A percentile compares a stretch with the other conserved stretches of the same genome.
Evolutionary conservation across 2,329 filamentous ascomycete genomes (phyloP).

Genomic region (Aspergillus tubingensis): DNA sequence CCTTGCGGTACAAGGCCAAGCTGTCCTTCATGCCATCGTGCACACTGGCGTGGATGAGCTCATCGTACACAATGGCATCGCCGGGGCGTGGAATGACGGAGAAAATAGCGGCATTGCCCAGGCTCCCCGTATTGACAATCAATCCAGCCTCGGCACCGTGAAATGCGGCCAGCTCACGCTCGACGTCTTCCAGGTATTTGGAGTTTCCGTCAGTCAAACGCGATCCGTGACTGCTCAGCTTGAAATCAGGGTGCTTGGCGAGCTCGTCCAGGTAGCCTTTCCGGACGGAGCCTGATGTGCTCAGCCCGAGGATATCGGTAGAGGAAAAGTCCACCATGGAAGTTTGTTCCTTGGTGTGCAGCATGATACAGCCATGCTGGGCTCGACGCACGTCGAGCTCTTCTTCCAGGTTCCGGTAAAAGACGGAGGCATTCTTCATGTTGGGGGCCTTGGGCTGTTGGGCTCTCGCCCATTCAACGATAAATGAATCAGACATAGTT

Average conservation of each 20-base stretch:
- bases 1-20: conserved; percentile 44
- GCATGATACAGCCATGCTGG: neutral
- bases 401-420: neutral
- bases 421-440: neutral
- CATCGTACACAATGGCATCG: conserved; percentile 64
- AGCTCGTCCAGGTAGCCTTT: conserved; percentile 13
- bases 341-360: neutral
- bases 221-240: conserved; percentile 7
- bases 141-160: conserved; percentile 54
- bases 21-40: conserved; percentile 68
- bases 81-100: conserved; percentile 53
- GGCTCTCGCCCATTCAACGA: neutral
- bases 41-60: conserved; percentile 68
- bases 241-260: conserved; percentile 6
- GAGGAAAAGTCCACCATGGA: conserved; percentile 13
- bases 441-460: neutral
- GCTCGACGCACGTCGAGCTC: neutral
- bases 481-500: neutral
- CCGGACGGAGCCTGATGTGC: conserved; percentile 2
- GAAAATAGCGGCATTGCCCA: conserved; percentile 59
- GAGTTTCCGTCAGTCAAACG: conserved; percentile 12
- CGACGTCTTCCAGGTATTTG: conserved; percentile 35
- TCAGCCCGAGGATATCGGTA: conserved; percentile 15
- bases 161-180: conserved; percentile 54
- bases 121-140: conserved; percentile 59